Conservation (phyloP, 805 yeast genomes). For the Lipomyces yamanashiensis region DNA sequence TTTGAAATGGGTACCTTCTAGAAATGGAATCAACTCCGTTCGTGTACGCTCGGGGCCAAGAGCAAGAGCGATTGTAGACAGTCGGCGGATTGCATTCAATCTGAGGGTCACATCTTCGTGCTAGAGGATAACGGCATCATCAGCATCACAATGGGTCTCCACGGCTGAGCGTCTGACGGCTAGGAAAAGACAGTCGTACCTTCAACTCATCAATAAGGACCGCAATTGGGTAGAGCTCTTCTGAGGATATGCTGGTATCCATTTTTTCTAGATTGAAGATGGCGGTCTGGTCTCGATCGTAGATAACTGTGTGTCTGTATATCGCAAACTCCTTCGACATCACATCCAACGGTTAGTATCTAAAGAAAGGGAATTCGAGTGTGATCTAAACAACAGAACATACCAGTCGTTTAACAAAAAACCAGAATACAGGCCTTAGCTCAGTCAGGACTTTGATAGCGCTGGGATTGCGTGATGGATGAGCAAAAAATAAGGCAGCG, state of each 20-base stretch:
- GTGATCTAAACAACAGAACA: background rate
- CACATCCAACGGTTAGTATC: conserved; percentile 2
- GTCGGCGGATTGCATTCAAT: conserved; percentile 90
- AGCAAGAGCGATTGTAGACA: conserved; percentile 93
- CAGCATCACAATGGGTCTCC: background rate
- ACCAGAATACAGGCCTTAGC: background rate
- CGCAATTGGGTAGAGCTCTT: conserved; percentile 90
- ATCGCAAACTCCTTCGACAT: background rate
- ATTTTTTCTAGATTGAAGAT: background rate
- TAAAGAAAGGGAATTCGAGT: background rate
- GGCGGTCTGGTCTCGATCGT: conserved; percentile 2
- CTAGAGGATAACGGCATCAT: conserved; percentile 37
- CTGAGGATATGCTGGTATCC: conserved; percentile 30
- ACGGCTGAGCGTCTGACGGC: no score
- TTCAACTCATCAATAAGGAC: conserved; percentile 94
- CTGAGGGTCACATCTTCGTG: conserved; percentile 95
- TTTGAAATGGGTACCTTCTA: conserved; percentile 57
- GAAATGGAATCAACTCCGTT: conserved; percentile 84
- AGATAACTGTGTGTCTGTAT: background rate
- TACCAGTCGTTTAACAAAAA: background rate
- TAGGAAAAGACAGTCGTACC: conserved; percentile 33
- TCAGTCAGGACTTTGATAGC: background rate
- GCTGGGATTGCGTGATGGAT: background rate
- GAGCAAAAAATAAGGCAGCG: background rate
- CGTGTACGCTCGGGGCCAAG: conserved; percentile 93